These are phyloP conservation scores for Hypocreales sp. DNA, from an alignment of 2,329 filamentous ascomycete genomes.

Conservation along the genomic window DNA sequence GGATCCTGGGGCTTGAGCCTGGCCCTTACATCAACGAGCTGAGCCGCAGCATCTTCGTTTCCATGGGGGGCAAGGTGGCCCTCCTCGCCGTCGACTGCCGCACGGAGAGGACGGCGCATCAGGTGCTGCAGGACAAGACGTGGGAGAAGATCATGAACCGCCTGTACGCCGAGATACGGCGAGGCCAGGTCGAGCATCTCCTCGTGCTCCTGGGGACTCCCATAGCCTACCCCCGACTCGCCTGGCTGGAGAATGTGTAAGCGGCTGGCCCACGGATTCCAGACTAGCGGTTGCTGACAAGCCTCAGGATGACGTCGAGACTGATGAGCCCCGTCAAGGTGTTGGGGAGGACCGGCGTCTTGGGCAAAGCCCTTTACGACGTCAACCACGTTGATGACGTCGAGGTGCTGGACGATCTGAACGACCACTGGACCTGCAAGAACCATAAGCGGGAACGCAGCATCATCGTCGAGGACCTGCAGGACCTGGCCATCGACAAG, in stretches of 20 bases:
- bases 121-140: slow-evolving; percentile 65
- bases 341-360: slow-evolving; percentile 63
- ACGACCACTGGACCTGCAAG: slow-evolving; percentile 96
- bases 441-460: slow-evolving; percentile 85
- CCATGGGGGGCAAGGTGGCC: slow-evolving; percentile 61
- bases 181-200: slow-evolving; percentile 77
- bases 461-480: slow-evolving; percentile 76
- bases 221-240: slow-evolving; percentile 61
- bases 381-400: slow-evolving; percentile 88
- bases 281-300: slow-evolving; percentile 14
- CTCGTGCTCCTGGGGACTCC: slow-evolving; percentile 77
- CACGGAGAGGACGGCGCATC: slow-evolving; percentile 73
- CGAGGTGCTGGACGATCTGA: slow-evolving; percentile 80
- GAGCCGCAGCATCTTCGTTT: slow-evolving; percentile 76
- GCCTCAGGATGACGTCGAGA: slow-evolving; percentile 58
- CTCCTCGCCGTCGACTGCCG: slow-evolving; percentile 83
- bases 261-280: no score
- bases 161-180: slow-evolving; percentile 65
- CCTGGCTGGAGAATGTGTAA: slow-evolving; percentile 57
- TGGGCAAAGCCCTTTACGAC: slow-evolving; percentile 70
- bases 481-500: slow-evolving; percentile 85
- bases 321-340: slow-evolving; percentile 83
- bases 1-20: slow-evolving; percentile 64
- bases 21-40: slow-evolving; percentile 84
- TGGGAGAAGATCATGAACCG: slow-evolving; percentile 81